These are phyloP conservation scores for Ophiocordyceps camponoti-rufipedis DNA, from an alignment of 2,329 filamentous ascomycete genomes.

Conservation along the genomic window DNA sequence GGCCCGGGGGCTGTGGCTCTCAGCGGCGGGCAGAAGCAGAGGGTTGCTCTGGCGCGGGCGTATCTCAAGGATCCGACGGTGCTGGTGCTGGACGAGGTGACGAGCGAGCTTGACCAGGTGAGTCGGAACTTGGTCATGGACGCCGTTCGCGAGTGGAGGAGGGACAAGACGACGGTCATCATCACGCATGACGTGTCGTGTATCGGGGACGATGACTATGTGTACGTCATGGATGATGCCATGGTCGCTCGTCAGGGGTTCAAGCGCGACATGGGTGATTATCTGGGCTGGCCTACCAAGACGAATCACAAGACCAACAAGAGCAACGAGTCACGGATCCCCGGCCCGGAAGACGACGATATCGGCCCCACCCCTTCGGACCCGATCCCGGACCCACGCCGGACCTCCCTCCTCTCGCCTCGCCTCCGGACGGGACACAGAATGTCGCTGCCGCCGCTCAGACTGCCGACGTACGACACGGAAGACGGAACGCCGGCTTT, in stretches of 20 bases:
- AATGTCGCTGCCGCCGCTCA: not conserved
- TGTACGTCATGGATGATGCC: conserved; percentile 63
- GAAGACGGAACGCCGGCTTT: conserved; percentile 1
- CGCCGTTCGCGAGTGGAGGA: conserved; percentile 59
- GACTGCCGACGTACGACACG: not conserved
- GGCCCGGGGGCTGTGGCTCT: conserved; percentile 51
- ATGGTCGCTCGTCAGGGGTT: conserved; percentile 47
- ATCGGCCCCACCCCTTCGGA: not conserved
- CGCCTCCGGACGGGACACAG: not conserved
- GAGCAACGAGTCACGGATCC: no score
- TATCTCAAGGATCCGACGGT: conserved; percentile 60
- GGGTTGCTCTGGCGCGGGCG: conserved; percentile 64
- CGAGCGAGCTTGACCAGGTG: conserved; percentile 65
- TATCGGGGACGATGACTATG: conserved; percentile 53
- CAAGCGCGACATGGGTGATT: not conserved
- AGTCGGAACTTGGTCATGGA: conserved; percentile 53
- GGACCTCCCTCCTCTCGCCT: not conserved
- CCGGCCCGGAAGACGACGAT: not conserved
- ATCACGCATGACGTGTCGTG: conserved; percentile 81
- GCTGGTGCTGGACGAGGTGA: conserved; percentile 75
- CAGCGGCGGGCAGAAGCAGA: conserved; percentile 73
- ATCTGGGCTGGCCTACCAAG: not conserved
- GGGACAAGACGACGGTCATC: conserved; percentile 71
- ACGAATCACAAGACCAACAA: not conserved
- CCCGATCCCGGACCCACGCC: not conserved